These are phyloP conservation scores for Suhomyces canberraensis DNA, from an alignment of 805 yeast genomes.

Conservation along the genomic window DNA sequence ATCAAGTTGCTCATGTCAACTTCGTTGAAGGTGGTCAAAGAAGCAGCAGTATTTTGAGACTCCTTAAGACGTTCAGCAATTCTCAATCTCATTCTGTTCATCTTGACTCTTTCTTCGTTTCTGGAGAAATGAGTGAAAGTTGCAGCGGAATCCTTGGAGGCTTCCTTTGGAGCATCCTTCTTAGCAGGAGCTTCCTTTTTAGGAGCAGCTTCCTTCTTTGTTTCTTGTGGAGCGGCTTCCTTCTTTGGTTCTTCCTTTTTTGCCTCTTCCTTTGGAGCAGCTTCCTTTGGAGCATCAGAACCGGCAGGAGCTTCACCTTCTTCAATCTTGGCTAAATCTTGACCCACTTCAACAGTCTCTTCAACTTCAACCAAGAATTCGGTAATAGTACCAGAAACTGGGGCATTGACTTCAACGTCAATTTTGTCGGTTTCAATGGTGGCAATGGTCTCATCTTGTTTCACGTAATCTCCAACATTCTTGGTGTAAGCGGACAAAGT, in stretches of 20 bases:
- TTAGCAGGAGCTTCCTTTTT: constrained; percentile 30
- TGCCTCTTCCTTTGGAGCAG: constrained; percentile 21
- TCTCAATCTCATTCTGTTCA: constrained; percentile 99
- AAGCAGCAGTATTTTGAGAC: constrained; percentile 98
- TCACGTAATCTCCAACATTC: constrained; percentile 84
- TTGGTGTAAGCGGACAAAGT: constrained; percentile 68
- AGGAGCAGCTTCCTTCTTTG: constrained; percentile 31
- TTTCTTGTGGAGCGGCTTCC: constrained; percentile 21
- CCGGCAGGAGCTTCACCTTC: constrained; percentile 70
- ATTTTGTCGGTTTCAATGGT: constrained; percentile 98
- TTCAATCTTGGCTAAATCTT: constrained; percentile 83
- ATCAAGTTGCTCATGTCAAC: constrained; percentile 91
- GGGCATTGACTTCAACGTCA: constrained; percentile 95
- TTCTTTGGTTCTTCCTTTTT: constrained; percentile 13
- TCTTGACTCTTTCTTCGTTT: constrained; percentile 86
- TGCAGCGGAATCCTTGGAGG: constrained; percentile 30
- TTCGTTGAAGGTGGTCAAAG: constrained; percentile 96
- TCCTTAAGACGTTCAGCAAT: constrained; percentile 99
- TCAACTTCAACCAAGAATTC: constrained; percentile 82
- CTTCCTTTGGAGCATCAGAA: constrained; percentile 29
- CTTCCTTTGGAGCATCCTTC: constrained; percentile 30
- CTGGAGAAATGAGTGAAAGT: constrained; percentile 61
- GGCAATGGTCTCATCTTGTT: constrained; percentile 85
- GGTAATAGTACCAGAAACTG: constrained; percentile 83
- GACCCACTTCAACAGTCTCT: constrained; percentile 95